These are phyloP conservation scores for Cystofilobasidium ferigula DNA, from an alignment of 768 basidiomycete species.

Conservation along the genomic window DNA sequence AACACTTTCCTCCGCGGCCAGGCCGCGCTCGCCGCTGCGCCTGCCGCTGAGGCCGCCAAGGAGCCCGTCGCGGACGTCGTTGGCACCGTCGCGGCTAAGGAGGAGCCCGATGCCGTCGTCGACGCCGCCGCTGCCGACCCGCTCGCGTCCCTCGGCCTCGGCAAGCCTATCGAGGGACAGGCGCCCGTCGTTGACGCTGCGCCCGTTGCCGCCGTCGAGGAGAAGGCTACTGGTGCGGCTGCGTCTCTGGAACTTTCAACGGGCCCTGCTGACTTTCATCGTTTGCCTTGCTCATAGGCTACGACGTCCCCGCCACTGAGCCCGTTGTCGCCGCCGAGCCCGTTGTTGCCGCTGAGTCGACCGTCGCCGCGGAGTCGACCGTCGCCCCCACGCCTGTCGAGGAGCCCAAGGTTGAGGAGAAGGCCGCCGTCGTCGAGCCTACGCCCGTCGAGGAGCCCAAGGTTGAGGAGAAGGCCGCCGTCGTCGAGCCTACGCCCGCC, in stretches of 20 bases:
- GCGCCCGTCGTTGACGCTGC: neutral
- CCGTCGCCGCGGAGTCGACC: too few species aligned
- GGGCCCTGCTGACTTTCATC: neutral
- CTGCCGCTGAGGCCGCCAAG: neutral
- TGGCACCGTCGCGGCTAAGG: constrained; percentile 8
- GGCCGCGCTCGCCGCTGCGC: constrained; percentile 1
- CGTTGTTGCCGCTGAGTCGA: too few species aligned
- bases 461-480: neutral
- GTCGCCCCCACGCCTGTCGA: too few species aligned
- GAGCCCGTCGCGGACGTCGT: constrained; percentile 9
- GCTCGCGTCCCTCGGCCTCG: neutral
- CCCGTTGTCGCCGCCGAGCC: neutral
- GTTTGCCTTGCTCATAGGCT: neutral
- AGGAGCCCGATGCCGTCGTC: constrained; percentile 1
- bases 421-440: neutral
- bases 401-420: neutral
- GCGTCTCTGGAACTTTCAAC: neutral
- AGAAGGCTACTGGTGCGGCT: neutral
- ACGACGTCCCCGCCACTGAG: constrained; percentile 12
- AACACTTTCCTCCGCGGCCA: constrained; percentile 9
- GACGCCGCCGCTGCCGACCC: neutral
- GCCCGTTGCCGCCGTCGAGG: neutral
- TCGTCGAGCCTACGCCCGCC: neutral
- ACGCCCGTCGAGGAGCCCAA: neutral
- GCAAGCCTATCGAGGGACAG: neutral